These are phyloP conservation scores for Hymenoscyphus linearis DNA, from an alignment of 2,329 filamentous ascomycete species.

Conservation along the genomic window DNA sequence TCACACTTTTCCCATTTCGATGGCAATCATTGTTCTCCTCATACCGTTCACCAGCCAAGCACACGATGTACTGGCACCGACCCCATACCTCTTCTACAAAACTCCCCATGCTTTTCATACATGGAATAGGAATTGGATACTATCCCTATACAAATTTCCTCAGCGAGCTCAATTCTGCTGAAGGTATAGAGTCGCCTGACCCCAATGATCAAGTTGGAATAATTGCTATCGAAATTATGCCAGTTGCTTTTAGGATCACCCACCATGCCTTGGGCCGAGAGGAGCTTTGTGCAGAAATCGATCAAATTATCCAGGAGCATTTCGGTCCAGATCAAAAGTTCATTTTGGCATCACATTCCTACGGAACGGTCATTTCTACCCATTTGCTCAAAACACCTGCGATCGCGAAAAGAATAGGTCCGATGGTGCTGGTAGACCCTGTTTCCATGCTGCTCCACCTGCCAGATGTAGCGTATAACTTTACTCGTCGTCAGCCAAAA, in stretches of 20 bases:
- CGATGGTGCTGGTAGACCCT: conserved; percentile 52
- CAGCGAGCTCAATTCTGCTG: conserved; percentile 41
- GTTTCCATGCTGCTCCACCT: conserved; percentile 56
- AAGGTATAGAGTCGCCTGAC: conserved; percentile 26
- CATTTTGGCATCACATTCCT: conserved; percentile 47
- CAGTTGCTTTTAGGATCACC: conserved; percentile 53
- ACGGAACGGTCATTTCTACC: conserved; percentile 50
- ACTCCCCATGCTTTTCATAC: conserved; percentile 55
- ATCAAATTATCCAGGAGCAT: conserved; percentile 45
- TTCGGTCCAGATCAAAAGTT: conserved; percentile 41
- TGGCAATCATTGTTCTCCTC: conserved; percentile 41
- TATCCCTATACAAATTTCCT: conserved; percentile 53
- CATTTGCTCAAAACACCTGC: conserved; percentile 45
- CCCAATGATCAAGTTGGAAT: conserved; percentile 49
- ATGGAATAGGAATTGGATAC: conserved; percentile 58
- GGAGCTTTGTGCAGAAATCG: conserved; percentile 47
- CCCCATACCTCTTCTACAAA: conserved; percentile 53
- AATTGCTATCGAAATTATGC: conserved; percentile 53
- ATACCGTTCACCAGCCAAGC: conserved; percentile 41
- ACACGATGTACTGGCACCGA: conserved; percentile 54
- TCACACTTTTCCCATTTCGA: conserved; percentile 50
- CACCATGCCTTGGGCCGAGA: conserved; percentile 41
- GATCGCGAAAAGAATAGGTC: conserved; percentile 40
- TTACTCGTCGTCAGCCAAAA: conserved; percentile 41
- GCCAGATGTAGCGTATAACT: conserved; percentile 60